Base-by-base conservation (phyloP, 768 basidiomycete genomes). In the Peribolospora kevripleyi region DNA sequence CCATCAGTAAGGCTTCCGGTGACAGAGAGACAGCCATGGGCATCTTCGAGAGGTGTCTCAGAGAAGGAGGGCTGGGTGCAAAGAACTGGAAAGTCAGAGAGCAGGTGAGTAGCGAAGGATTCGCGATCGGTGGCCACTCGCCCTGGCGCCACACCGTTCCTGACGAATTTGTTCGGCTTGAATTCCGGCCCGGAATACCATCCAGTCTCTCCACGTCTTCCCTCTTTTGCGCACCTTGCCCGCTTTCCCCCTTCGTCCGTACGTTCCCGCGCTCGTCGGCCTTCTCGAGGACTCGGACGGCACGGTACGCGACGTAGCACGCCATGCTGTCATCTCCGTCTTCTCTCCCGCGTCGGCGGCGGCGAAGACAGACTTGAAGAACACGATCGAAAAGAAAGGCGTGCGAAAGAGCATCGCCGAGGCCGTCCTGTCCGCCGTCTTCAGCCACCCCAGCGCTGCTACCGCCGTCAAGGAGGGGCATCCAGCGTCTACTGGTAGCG, bases 361-460 rank as follows among this genome's bases (percentile, higher is more conserved):
- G 6, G 93, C 93, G 3, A 79, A 84, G 52, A 77, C 87, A 4
- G 91, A 97, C 66, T 72, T 97, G 54, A 95, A 93, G 73, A 88
- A 86, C 64, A 82, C 86, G 65, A 74, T 97, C 73, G 66, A 74
- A 2, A 85, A 81, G 70, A 62, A 36, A 66, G 75, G 76, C 46
- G 83, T 93, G 47, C 76, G 86, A 42, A 91, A 90, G 69, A 76
- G 78, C 4, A 88, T 90, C 49, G 77, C 81, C 10, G 90, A 95
- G 58, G 73, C 73, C 53, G 77, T 97, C 11, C 73, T 88, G 6
- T 68, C 71, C 4, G 43, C 49, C 3, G 58, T 61, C 2, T 50
- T 62, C 9, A 58, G 55, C 6, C 59, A 25, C 25, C 25, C 25
- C 25, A 25, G 25, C 25, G 25, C 25, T 25, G 25, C 25, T 25